Percentiles rank a stretch among this genome's conserved stretches.
These are phyloP conservation scores for Fusarium ambrosium DNA, from an alignment of 2,329 filamentous ascomycete species.

Conservation along the genomic window DNA sequence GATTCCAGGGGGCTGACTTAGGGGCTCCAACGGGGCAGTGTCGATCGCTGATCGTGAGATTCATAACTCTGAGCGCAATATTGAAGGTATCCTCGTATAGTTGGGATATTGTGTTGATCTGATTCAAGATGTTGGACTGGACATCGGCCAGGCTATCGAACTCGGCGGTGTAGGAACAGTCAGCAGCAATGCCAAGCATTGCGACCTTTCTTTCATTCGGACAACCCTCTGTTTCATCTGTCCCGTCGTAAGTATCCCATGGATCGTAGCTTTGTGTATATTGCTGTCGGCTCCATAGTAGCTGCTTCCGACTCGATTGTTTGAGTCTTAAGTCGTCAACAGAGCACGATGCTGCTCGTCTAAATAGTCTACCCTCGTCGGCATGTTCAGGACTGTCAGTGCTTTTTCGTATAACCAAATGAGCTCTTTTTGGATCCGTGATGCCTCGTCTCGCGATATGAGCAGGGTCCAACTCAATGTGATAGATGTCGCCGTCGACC, in stretches of 20 bases:
- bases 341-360: background rate
- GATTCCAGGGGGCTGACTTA: background rate
- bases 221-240: background rate
- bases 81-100: background rate
- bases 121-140: background rate
- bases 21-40: background rate
- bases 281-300: background rate
- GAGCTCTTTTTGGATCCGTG: background rate
- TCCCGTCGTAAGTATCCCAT: too few relatives aligned
- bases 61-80: background rate
- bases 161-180: background rate
- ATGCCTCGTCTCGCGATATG: background rate
- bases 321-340: background rate
- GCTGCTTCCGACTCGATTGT: too few relatives aligned
- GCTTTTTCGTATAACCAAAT: background rate
- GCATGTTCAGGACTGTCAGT: background rate
- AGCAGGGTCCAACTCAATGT: background rate
- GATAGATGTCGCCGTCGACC: background rate
- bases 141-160: background rate
- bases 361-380: fast-evolving
- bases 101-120: background rate
- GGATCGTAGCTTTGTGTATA: background rate
- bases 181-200: background rate
- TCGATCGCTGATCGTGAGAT: background rate
- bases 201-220: background rate